phyloP scores from a whole-genome alignment of 352 stramenopile genomes.

The Globisporangium camurandrum region DNA sequence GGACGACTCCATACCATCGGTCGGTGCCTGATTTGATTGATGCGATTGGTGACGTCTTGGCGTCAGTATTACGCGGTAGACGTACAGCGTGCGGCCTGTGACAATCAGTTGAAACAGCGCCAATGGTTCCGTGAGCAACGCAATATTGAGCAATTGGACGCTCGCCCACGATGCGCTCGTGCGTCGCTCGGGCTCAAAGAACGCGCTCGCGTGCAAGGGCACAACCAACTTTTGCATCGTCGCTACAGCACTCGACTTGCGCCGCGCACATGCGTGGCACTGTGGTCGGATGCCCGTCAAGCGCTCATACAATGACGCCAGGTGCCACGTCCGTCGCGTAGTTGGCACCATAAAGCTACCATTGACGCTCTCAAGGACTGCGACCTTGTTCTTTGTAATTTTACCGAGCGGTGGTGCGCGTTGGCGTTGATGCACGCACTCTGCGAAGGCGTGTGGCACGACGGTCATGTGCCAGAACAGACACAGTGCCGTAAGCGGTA shows the following conservation, averaged over 20 bases:
- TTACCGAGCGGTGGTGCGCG: neutral
- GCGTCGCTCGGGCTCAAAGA: slow-evolving; percentile 4
- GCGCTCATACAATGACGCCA: neutral
- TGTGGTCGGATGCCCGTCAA: neutral
- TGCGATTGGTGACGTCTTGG: neutral
- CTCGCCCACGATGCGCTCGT: slow-evolving; percentile 1
- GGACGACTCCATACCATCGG: too few species aligned
- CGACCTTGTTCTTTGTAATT: neutral
- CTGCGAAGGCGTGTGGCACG: neutral
- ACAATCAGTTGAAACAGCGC: neutral
- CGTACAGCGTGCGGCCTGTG: slow-evolving; percentile 2
- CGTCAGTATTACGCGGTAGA: neutral
- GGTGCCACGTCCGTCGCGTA: too few species aligned
- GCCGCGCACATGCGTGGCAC: neutral
- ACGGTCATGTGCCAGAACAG: slow-evolving; percentile 12
- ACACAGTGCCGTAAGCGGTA: slow-evolving; percentile 6
- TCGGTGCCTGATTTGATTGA: neutral
- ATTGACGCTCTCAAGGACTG: neutral
- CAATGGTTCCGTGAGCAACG: slow-evolving; percentile 10
- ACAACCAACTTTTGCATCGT: neutral
- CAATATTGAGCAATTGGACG: slow-evolving; percentile 8
- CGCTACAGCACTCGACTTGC: neutral
- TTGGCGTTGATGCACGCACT: neutral
- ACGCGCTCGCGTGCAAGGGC: too few species aligned
- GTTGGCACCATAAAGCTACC: too few species aligned